phyloP scores from a whole-genome alignment of 768 basidiomycete species.

The Hortiboletus campestris region DNA sequence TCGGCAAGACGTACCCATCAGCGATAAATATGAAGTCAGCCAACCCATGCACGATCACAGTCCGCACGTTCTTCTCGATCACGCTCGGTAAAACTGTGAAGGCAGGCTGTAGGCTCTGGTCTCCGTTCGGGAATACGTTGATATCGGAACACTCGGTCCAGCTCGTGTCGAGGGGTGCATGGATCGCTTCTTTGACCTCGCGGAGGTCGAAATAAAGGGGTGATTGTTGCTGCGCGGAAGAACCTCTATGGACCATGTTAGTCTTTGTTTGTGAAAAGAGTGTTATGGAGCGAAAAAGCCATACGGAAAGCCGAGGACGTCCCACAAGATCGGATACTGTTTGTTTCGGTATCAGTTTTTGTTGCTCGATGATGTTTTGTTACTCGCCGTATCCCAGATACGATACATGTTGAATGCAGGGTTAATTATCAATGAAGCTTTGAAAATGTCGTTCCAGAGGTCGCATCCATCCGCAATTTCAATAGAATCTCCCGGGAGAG shows the following conservation, averaged over 20 bases:
- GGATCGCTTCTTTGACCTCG: conserved; percentile 65
- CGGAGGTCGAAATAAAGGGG: conserved; percentile 69
- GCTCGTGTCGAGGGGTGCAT: conserved; percentile 57
- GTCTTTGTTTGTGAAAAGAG: neutral
- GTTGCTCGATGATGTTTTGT: too few species aligned
- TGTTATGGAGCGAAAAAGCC: conserved; percentile 13
- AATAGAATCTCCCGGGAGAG: conserved; percentile 60
- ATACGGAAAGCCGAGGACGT: conserved; percentile 80
- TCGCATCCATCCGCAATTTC: conserved; percentile 54
- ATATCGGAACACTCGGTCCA: conserved; percentile 66
- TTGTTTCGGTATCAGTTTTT: neutral
- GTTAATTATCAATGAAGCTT: conserved; percentile 59
- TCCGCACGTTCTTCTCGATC: conserved; percentile 70
- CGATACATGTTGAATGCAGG: conserved; percentile 78
- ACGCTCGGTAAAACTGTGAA: conserved; percentile 69
- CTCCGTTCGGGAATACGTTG: conserved; percentile 61
- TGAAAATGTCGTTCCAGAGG: conserved; percentile 64
- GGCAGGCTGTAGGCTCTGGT: conserved; percentile 58
- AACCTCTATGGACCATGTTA: conserved; percentile 41
- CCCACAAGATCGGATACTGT: conserved; percentile 67
- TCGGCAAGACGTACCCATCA: conserved; percentile 51
- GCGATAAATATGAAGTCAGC: conserved; percentile 74
- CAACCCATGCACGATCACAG: conserved; percentile 69
- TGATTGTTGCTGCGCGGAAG: conserved; percentile 52
- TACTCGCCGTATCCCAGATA: conserved; percentile 63